phyloP scores from a whole-genome alignment of 2,329 filamentous ascomycete genomes.

The Calonectria montana region DNA sequence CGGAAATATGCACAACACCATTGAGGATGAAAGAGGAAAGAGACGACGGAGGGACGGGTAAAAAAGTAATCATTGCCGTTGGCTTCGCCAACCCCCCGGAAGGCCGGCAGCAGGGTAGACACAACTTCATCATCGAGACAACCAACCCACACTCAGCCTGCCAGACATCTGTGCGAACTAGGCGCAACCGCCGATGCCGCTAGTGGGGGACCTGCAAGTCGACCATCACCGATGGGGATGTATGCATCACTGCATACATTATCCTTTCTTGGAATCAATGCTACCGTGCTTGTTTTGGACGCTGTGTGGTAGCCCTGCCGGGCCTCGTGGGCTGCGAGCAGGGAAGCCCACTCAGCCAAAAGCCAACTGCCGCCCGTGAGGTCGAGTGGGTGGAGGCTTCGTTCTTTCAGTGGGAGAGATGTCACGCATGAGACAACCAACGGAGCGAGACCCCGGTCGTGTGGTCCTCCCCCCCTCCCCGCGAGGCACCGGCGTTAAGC shows the following conservation, averaged over 20 bases:
- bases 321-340: constrained; percentile 16
- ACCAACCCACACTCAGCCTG: neutral
- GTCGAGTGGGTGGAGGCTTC: constrained; percentile 15
- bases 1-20: neutral
- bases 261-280: neutral
- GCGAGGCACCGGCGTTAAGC: constrained; percentile 29
- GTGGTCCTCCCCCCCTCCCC: constrained; percentile 1
- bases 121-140: neutral
- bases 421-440: constrained; percentile 27
- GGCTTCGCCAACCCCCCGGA: constrained; percentile 15
- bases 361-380: constrained; percentile 24
- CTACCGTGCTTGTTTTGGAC: neutral
- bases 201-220: constrained; percentile 3
- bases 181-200: constrained; percentile 20
- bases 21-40: neutral
- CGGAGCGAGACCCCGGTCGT: constrained; percentile 14
- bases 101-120: constrained; percentile 14
- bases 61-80: constrained; percentile 2
- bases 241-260: constrained; percentile 14
- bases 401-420: constrained; percentile 16
- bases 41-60: neutral
- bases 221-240: constrained; percentile 13
- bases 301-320: constrained; percentile 11
- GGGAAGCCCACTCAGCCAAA: constrained; percentile 4
- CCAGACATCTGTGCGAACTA: constrained; percentile 6